Conservation (phyloP, 2,329 filamentous ascomycete species). For the Cryoendolithus antarcticus region DNA sequence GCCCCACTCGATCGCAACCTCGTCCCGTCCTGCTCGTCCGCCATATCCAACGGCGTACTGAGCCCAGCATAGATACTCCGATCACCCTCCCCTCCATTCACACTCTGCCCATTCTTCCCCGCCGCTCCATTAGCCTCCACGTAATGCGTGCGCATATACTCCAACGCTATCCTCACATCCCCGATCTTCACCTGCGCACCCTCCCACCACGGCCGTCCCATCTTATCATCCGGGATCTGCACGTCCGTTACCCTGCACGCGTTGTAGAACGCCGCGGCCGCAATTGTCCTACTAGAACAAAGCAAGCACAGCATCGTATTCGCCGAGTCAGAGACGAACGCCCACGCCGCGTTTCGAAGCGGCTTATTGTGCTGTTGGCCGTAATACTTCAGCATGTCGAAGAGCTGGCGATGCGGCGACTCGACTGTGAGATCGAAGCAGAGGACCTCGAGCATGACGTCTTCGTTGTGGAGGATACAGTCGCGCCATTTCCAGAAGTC, state of each 20-base stretch:
- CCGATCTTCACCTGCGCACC: conserved; percentile 58
- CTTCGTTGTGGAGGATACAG: conserved; percentile 83
- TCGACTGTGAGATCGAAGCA: conserved; percentile 91
- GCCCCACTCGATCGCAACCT: conserved; percentile 13
- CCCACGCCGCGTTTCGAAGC: conserved; percentile 78
- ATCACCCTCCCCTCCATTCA: conserved; percentile 25
- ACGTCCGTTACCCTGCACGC: conserved; percentile 63
- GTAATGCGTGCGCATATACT: conserved; percentile 53
- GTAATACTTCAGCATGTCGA: conserved; percentile 64
- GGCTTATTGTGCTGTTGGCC: conserved; percentile 66
- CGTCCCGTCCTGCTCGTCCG: conserved; percentile 22
- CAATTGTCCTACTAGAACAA: conserved; percentile 66
- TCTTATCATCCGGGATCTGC: conserved; percentile 59
- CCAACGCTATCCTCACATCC: conserved; percentile 60
- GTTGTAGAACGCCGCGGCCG: conserved; percentile 76
- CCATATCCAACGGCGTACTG: conserved; percentile 23
- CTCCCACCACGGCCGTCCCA: conserved; percentile 79
- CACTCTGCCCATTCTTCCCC: conserved; percentile 3
- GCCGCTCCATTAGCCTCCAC: conserved; percentile 25
- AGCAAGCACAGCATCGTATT: conserved; percentile 76
- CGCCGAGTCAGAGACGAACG: conserved; percentile 83
- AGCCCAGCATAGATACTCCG: conserved; percentile 35
- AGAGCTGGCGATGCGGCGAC: conserved; percentile 74
- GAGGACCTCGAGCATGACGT: conserved; percentile 77
- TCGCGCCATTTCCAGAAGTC: conserved; percentile 98